Conservation (phyloP, 2,329 filamentous ascomycete genomes). For the Fusarium continuum region DNA sequence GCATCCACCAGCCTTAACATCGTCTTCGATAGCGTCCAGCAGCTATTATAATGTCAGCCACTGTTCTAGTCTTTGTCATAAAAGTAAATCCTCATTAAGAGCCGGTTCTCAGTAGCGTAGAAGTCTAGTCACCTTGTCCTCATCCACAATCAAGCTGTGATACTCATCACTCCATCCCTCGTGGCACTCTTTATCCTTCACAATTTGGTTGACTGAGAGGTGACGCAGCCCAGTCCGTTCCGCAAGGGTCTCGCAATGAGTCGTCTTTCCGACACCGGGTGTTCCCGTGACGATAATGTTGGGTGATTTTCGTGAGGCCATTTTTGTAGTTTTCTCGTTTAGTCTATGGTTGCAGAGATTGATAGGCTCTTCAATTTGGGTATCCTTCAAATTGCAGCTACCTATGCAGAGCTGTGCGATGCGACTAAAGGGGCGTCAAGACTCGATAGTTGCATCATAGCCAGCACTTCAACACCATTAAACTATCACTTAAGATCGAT, state of each 20-base stretch:
- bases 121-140: constrained; percentile 86
- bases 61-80: background rate
- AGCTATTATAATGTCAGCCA: constrained; percentile 60
- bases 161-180: constrained; percentile 88
- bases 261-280: constrained; percentile 95
- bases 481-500: background rate
- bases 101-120: no score
- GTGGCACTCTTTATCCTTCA: constrained; percentile 87
- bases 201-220: constrained; percentile 87
- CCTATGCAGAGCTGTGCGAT: constrained; percentile 17
- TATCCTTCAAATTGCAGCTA: constrained; percentile 14
- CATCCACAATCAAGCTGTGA: constrained; percentile 92
- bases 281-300: constrained; percentile 97
- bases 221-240: constrained; percentile 81
- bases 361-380: constrained; percentile 13
- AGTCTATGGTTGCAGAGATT: constrained; percentile 38
- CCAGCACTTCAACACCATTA: background rate
- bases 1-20: constrained; percentile 79
- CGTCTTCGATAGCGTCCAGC: constrained; percentile 87
- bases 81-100: background rate
- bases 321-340: constrained; percentile 9
- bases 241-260: constrained; percentile 84
- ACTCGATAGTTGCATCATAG: constrained; percentile 22
- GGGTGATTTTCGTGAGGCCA: constrained; percentile 64
- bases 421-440: constrained; percentile 29